These are phyloP conservation scores for Jatropha curcas DNA, from an alignment of 345 rosid species.

Conservation along the genomic window DNA sequence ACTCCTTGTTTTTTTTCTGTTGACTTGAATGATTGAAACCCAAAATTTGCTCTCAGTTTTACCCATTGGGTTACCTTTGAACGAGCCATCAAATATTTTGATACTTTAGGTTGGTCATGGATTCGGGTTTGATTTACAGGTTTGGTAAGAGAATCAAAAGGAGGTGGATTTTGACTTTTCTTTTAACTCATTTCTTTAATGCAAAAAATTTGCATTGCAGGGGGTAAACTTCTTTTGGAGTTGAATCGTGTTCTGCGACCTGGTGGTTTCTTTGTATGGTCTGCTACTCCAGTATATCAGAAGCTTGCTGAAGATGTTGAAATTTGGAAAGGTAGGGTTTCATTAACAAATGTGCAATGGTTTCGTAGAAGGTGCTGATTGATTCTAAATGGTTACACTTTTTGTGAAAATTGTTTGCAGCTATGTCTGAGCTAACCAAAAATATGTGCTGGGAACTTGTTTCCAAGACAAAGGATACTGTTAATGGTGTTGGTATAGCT, in stretches of 20 bases:
- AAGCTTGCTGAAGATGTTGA: slow-evolving; percentile 69
- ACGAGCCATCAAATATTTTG: background rate
- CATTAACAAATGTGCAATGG: background rate
- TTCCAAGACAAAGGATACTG: slow-evolving; percentile 62
- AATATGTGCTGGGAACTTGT: slow-evolving; percentile 91
- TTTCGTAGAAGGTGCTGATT: slow-evolving; percentile 15
- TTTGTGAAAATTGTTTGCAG: slow-evolving; percentile 49
- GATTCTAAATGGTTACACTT: slow-evolving; percentile 24
- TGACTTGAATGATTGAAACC: too few relatives aligned
- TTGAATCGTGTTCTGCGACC: slow-evolving; percentile 83
- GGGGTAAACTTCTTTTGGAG: slow-evolving; percentile 90
- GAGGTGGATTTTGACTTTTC: background rate
- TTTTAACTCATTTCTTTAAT: background rate
- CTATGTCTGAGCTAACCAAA: slow-evolving; percentile 73
- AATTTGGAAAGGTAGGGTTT: slow-evolving; percentile 78
- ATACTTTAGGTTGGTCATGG: background rate
- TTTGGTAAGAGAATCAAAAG: background rate
- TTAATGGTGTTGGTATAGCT: slow-evolving; percentile 79
- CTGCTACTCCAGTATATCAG: slow-evolving; percentile 98
- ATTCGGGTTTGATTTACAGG: too few relatives aligned
- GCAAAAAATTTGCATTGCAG: slow-evolving; percentile 37
- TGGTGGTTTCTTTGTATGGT: slow-evolving; percentile 94
- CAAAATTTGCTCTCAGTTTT: too few relatives aligned
- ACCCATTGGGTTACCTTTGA: too few relatives aligned
- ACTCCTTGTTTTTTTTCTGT: too few relatives aligned